Evolutionary conservation across 2,329 filamentous ascomycete species (phyloP), one percentile per base, ranked within the genome.

Genomic region (Stemphylium vesicarium): DNA sequence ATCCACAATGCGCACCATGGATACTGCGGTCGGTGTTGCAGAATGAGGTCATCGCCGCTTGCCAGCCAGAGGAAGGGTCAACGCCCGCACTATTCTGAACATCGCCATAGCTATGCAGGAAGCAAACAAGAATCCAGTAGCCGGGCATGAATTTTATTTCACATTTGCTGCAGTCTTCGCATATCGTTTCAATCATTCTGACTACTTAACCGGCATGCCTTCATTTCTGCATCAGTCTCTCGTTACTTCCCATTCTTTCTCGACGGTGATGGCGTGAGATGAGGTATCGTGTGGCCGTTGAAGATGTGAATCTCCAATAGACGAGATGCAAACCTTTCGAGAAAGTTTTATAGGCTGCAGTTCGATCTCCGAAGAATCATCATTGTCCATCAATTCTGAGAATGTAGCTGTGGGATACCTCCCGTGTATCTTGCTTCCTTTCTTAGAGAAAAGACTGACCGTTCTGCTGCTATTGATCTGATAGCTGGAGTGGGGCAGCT

Each of bases 361-460:
- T n/a, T 49, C 35, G n/a, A 53, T 42, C 15, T 53, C 31, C n/a
- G 50, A 53, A 4, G 44, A 53, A 29, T 53, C 38, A 7, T 50
- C 29, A 1, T 43, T n/a, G 4, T 55, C 40, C 2, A 33, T 24
- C 7, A 55, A 18, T 24, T 52, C 53, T 3, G 53, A 50, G 33
- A 46, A 46, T 0, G 50, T 53, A 2, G 37, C 44, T 1, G 38
- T 48, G 2, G 50, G 50, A 12, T 49, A 38, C 13, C n/a, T 6
- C 2, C 11, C 13, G 2, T 31, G 43, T n/a, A 12, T n/a, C 12
- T 36, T 43, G 18, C 12, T 38, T 1, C 38, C 33, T 11, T 56
- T 56, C 8, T 59, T 59, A 8, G 24, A 56, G 15, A 47, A 50
- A 12, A 56, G 20, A 9, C 35, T 42, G 15, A 26, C 47, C 16